Evolutionary conservation across 2,329 filamentous ascomycete species (phyloP), one percentile per base, ranked within the genome.

Genomic region (Aureobasidium melanogenum): DNA sequence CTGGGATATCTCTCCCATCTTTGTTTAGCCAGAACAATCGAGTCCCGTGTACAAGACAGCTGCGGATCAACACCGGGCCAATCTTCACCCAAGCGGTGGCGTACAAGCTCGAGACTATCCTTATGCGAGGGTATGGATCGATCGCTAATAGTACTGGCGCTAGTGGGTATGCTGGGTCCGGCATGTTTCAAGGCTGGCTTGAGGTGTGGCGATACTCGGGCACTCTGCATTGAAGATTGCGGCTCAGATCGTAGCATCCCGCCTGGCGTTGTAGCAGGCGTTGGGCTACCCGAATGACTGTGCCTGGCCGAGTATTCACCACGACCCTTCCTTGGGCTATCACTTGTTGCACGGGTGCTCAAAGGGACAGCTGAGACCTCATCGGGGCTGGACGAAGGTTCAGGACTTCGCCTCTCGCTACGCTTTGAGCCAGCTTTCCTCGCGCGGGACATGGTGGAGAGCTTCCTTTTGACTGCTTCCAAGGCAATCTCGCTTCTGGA

Each of bases 91-190:
- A 69, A 62, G 14, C 67, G 64, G 24, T 64, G 58, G 14, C 64
- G 67, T 15, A 65, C 63, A 8, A 71, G 64, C 4, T 71, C 69
- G 14, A 72, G 63, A 7, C 69, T 70, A 62, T 72, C 67, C 48
- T 70, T 66, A 56, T 71, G 69, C 2, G 58, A 52, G 30, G 61
- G 47, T 60, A 68, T 67, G 15, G 62, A 62, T 26, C 64, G 43
- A n/a, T 70, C 66, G 56, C 67, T 64, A 2, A 48, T 59, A n/a
- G 61, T 61, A 2, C 68, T 58, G 34, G 67, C 64, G 2, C 64
- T 67, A 12, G 66, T 60, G 8, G 66, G 59, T 30, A 30, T 57
- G 34, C 44, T 51, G 14, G 65, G 64, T 10, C 36, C 15, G 28
- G n/a, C 28, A 10, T 41, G 36, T 22, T 59, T 61, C 15, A 47